Conservation (phyloP, 2,329 filamentous ascomycete species). For the Myriosclerotinia duriaeana region DNA sequence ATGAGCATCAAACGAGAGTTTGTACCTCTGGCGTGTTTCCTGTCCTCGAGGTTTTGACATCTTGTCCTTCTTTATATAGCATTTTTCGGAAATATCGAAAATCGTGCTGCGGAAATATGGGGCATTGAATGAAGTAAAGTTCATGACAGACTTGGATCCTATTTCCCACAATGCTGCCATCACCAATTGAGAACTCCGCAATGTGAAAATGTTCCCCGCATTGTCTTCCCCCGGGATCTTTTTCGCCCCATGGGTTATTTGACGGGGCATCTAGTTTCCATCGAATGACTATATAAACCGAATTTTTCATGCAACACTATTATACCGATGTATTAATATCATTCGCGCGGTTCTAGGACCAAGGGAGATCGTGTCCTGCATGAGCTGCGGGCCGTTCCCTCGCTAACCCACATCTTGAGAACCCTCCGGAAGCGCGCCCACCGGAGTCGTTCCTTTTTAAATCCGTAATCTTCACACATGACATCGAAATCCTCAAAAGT, state of each 20-base stretch:
- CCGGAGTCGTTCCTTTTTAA: not conserved
- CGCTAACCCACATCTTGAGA: not conserved
- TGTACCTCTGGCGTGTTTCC: not conserved
- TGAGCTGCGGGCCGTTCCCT: not conserved
- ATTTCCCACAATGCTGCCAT: not conserved
- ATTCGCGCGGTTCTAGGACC: not conserved
- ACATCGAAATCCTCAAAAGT: not conserved
- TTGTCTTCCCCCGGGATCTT: not conserved
- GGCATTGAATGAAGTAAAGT: not conserved
- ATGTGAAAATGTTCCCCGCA: not conserved
- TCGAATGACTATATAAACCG: not conserved
- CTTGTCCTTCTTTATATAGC: not conserved
- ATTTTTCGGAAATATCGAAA: not conserved
- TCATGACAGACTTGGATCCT: not conserved
- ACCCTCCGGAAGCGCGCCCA: not conserved
- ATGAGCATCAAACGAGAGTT: not conserved
- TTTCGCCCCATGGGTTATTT: not conserved
- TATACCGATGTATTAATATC: not conserved
- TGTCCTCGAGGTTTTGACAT: not conserved
- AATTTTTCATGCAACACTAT: not conserved
- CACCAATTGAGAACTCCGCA: not conserved
- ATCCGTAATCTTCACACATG: not conserved
- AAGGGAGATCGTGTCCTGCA: not conserved
- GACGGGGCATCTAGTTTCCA: not conserved
- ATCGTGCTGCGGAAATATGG: not conserved